Conservation (phyloP, 805 yeast species). For the Cyberlindnera amylophila region DNA sequence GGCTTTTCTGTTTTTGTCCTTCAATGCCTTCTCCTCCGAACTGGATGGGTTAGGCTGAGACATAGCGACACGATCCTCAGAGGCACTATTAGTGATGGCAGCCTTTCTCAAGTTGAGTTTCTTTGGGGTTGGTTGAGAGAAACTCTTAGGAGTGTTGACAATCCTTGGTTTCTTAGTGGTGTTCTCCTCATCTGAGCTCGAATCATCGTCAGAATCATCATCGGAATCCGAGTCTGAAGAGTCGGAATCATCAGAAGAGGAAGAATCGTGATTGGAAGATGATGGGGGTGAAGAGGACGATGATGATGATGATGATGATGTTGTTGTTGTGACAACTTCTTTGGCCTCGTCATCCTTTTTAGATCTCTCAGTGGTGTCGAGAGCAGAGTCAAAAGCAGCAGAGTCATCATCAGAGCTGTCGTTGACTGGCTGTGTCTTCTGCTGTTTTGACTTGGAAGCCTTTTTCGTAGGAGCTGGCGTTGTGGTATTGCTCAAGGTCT, state of each 20-base stretch:
- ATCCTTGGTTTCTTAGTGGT: conserved; percentile 35
- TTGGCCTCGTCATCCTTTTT: neutral
- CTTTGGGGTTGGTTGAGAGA: conserved; percentile 14
- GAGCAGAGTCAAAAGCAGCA: conserved; percentile 4
- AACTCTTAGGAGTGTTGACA: conserved; percentile 45
- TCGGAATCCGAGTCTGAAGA: conserved; percentile 32
- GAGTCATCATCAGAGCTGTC: conserved; percentile 24
- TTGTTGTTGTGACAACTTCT: neutral
- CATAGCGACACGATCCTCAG: conserved; percentile 5
- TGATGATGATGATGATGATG: conserved; percentile 11
- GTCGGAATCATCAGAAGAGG: conserved; percentile 31
- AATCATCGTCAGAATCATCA: conserved; percentile 21
- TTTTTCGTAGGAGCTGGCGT: neutral
- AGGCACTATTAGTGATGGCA: conserved; percentile 10
- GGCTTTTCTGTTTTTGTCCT: conserved; percentile 25
- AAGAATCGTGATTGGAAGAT: conserved; percentile 40
- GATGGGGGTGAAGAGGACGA: neutral
- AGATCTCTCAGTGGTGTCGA: neutral
- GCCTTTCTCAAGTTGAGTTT: conserved; percentile 15
- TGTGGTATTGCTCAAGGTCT: conserved; percentile 4
- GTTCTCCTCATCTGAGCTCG: conserved; percentile 27
- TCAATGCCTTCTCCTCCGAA: conserved; percentile 14
- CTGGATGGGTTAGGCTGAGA: conserved; percentile 22
- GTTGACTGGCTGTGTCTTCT: neutral
- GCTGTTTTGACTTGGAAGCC: neutral